Percentiles rank a stretch among this genome's conserved stretches.
Evolutionary conservation across 306 rosid genomes (phyloP).

Genomic region (Lupinus albus): DNA sequence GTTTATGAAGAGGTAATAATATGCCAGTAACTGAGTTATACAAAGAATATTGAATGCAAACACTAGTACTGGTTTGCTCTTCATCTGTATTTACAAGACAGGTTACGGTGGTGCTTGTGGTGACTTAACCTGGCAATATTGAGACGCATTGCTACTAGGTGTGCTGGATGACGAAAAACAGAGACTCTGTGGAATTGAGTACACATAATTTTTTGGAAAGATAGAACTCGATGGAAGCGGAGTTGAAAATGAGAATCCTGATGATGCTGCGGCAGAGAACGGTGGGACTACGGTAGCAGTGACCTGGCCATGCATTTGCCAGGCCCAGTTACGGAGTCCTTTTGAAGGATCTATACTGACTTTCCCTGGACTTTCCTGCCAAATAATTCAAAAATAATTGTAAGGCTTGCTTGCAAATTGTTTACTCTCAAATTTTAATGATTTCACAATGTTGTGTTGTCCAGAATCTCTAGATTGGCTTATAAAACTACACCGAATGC

Average conservation of each 20-base stretch:
- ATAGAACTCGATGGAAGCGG: constrained; percentile 58
- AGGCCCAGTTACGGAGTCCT: constrained; percentile 66
- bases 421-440: neutral
- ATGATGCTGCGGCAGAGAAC: constrained; percentile 98
- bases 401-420: neutral
- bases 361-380: constrained; percentile 75
- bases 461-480: neutral
- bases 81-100: neutral
- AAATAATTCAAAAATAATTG: constrained; percentile 30
- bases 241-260: constrained; percentile 97
- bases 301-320: constrained; percentile 79
- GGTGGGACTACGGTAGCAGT: constrained; percentile 61
- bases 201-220: constrained; percentile 47
- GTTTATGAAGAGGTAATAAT: constrained; percentile 21
- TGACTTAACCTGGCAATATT: constrained; percentile 55
- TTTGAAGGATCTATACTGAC: constrained; percentile 62
- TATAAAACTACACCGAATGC: neutral
- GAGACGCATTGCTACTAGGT: constrained; percentile 47
- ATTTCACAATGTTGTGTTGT: neutral
- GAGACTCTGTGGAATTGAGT: constrained; percentile 51
- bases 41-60: constrained; percentile 46
- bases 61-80: constrained; percentile 11
- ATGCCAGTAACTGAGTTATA: constrained; percentile 40
- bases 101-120: constrained; percentile 60
- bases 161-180: constrained; percentile 53